Evolutionary conservation across 192 early-diverging fungal genomes (phyloP), one percentile per base, ranked within the genome.

Genomic region (Dimargaris cristalligena): DNA sequence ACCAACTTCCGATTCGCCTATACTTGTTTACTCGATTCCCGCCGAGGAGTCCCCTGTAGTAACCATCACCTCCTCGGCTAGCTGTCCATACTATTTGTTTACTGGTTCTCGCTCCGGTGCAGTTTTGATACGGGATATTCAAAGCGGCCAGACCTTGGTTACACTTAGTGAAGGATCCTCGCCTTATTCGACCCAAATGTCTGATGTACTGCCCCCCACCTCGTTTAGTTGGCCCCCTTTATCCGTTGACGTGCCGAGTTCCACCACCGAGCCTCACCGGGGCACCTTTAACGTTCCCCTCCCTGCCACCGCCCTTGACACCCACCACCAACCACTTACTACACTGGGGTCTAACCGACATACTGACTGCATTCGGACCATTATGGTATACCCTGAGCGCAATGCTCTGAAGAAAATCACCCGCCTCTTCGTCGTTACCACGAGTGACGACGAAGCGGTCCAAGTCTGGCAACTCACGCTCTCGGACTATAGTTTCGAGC

Each of bases 401-500:
- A 56, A 56, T 16, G 54, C 30, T 22, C 54, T 56, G 4, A 11
- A 33, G 20, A 32, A 38, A 1, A 23, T 56, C 18, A 29, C n/a
- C 16, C 54, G 54, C 1, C 16, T 56, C 16, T 56, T 56, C 4
- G 54, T 56, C 1, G 54, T 56, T 13, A 56, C 30, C 1, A 33
- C 54, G 23, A 33, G 54, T 16, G 13, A 29, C 23, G 54, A 56
- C 30, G 26, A 29, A 33, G 10, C 28, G 11, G 54, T 33, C 16
- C 54, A 56, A 9, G 29, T 56, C 9, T 56, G 54, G 54, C 54
- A 56, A 29, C 10, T 56, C 18, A 56, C 31, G 2, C 18, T 29
- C 31, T 29, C 31, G 18, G 54, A 56, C 13, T 56, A 52, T 52
- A 25, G 26, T n/a, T n/a, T n/a, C n/a, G n/a, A n/a, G 2, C 20